Evolutionary conservation across 805 yeast genomes (phyloP), one percentile per base, ranked within the genome.

Genomic region (Sugiyamaella americana): DNA sequence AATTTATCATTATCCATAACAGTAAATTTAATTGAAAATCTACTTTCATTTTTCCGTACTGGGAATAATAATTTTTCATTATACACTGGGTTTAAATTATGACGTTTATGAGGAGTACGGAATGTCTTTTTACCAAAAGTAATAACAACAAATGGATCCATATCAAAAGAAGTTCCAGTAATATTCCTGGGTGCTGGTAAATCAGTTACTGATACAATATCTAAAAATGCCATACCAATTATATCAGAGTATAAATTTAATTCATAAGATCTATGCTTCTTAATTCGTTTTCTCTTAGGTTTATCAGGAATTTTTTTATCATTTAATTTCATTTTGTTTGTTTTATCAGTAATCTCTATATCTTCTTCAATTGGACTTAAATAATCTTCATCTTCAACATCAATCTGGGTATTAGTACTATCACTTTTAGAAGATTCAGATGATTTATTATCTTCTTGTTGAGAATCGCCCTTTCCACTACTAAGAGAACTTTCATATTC

Each of bases 101-200:
- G 97, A 19, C 85, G 75, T 54, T 81, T 75, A 80, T 88, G 83
- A 8, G 88, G 80, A 0, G 97, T 88, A 54, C 94, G 76, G 63
- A 78, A 91, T 0, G 91, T 87, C 54, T 83, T 83, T 57, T 84
- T 82, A 6, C 96, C 96, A 63, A 91, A 87, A 0, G 96, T 81
- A 1, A 87, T 82, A 17, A 91, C 87, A 2, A 91, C 91, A 66
- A 91, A 93, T 1, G 98, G 98, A 60, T 93, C 98, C 94, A 93
- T 87, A 63, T 88, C 96, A 59, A 84, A 91, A 1, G 89, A 82
- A 19, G 87, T 78, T 6, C 88, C 70, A 0, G 85, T 79, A 13
- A 85, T 67, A 53, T 83, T 82, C 36, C 75, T 74, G 21, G n/a
- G 26, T 0, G 94, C 86, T 1, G 98, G 98, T 32, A 91, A 68